Evolutionary conservation across 352 stramenopile genomes (phyloP), one percentile per base, ranked within the genome.

Genomic region (Phytopythium vexans): DNA sequence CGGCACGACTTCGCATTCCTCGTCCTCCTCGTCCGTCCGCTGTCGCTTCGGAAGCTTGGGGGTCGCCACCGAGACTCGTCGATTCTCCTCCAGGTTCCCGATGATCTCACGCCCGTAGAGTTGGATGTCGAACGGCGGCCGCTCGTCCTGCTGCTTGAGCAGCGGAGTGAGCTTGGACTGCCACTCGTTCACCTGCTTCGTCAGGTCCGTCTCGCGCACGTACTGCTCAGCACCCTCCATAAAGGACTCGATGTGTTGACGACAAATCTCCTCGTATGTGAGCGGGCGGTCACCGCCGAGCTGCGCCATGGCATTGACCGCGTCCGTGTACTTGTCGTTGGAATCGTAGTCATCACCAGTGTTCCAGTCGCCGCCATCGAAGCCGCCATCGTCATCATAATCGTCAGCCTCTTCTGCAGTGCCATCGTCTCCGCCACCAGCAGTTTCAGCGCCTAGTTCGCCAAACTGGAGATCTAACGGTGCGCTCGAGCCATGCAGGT

Each of bases 161-260:
- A 90, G 59, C n/a, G 82, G 82, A 36, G 51, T 77, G 15, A 92
- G 54, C 52, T 82, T 90, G n/a, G 76, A 64, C 51, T 92, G 76
- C 82, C 82, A 92, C 41, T 88, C 77, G 55, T 68, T 82, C 38
- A 91, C 76, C 60, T 88, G 69, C 33, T 85, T 85, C 21, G 69
- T 82, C 47, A 89, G 57, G 40, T 82, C 70, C 9, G 77, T 87
- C 56, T 92, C 82, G 41, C 77, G 82, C 8, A 89, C 74, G 45
- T 92, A 92, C 51, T 86, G 74, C 46, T 92, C 77, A 6, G 77
- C 81, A n/a, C 82, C 82, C 37, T 83, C 78, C 79, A 92, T 89
- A 54, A 92, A 92, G 6, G 78, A 72, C 34, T 78, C 66, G n/a
- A 89, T 72, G 53, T 92, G 82, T 53, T 89, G 74, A 32, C 77